Conservation (phyloP, 306 rosid species). For the Abrus precatorius region DNA sequence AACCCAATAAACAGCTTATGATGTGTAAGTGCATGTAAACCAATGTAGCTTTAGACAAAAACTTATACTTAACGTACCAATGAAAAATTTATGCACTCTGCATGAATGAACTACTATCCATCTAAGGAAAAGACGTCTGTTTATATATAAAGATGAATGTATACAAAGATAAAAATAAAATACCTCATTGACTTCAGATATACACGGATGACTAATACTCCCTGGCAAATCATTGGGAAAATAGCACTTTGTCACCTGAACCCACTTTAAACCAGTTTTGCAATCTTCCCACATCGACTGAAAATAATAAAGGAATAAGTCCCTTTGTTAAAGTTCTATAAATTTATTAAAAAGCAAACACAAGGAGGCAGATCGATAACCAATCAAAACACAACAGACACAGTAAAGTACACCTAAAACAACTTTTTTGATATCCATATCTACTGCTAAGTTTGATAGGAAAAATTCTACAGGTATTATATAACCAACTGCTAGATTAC, state of each 20-base stretch:
- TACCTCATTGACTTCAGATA: slow-evolving; percentile 95
- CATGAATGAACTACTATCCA: slow-evolving; percentile 11
- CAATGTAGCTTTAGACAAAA: slow-evolving; percentile 22
- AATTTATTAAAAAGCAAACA: slow-evolving; percentile 30
- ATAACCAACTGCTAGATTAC: slow-evolving; percentile 35
- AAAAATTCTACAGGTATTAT: slow-evolving; percentile 38
- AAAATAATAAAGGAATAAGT: slow-evolving; percentile 46
- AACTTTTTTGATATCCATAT: slow-evolving; percentile 23
- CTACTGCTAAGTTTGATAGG: slow-evolving; percentile 13
- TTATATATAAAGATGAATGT: slow-evolving; percentile 20
- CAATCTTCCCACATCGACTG: slow-evolving; percentile 97
- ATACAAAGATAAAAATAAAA: not conserved
- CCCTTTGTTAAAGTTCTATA: slow-evolving; percentile 34
- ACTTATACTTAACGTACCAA: slow-evolving; percentile 39
- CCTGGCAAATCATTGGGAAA: slow-evolving; percentile 90
- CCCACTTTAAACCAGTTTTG: slow-evolving; percentile 78
- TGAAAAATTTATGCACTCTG: not conserved
- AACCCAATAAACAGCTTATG: slow-evolving; percentile 8
- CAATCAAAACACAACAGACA: slow-evolving; percentile 39
- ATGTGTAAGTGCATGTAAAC: not conserved
- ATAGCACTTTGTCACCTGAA: slow-evolving; percentile 71
- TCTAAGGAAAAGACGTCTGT: not conserved
- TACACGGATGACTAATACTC: slow-evolving; percentile 68
- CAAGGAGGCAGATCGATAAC: slow-evolving; percentile 41
- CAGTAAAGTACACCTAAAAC: slow-evolving; percentile 11